A percentile compares a stretch with the other conserved stretches of the same genome.
Evolutionary conservation across 352 stramenopile species (phyloP).

Genomic region (Phytophthora niederhauseri): DNA sequence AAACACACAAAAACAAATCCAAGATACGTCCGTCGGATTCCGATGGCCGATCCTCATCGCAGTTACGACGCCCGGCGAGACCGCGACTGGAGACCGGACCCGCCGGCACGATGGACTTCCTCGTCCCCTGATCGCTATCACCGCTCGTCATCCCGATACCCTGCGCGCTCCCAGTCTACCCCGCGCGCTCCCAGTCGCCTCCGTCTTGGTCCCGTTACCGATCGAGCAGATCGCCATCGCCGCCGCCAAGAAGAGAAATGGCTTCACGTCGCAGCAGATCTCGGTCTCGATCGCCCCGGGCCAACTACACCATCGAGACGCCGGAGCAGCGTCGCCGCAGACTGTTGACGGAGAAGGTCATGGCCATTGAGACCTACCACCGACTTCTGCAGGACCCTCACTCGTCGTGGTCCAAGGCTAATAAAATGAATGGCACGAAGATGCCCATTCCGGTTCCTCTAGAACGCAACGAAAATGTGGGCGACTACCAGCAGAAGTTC

Average conservation of each 20-base stretch:
- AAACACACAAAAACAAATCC: no score
- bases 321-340: constrained; percentile 11
- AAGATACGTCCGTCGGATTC: background rate
- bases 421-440: no score
- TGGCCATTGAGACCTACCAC: constrained; percentile 23
- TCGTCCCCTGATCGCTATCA: background rate
- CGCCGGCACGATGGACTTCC: constrained; percentile 4
- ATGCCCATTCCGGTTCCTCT: constrained; percentile 30
- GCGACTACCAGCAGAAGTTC: constrained; percentile 37
- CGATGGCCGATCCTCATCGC: constrained; percentile 20
- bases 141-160: constrained; percentile 12
- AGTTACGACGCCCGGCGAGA: constrained; percentile 13
- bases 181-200: constrained; percentile 15
- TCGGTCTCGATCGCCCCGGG: constrained; percentile 15
- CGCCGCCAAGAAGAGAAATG: constrained; percentile 6
- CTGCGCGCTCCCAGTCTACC: constrained; percentile 2
- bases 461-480: constrained; percentile 4
- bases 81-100: background rate
- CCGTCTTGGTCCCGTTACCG: constrained; percentile 9
- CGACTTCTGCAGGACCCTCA: constrained; percentile 9
- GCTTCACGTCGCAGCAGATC: constrained; percentile 17
- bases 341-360: constrained; percentile 25
- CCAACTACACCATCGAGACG: constrained; percentile 12
- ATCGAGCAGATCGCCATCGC: constrained; percentile 16
- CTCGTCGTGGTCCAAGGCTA: constrained; percentile 17